These are phyloP conservation scores for Guillardia theta DNA, from an alignment of 78 protist species.

Conservation along the genomic window DNA sequence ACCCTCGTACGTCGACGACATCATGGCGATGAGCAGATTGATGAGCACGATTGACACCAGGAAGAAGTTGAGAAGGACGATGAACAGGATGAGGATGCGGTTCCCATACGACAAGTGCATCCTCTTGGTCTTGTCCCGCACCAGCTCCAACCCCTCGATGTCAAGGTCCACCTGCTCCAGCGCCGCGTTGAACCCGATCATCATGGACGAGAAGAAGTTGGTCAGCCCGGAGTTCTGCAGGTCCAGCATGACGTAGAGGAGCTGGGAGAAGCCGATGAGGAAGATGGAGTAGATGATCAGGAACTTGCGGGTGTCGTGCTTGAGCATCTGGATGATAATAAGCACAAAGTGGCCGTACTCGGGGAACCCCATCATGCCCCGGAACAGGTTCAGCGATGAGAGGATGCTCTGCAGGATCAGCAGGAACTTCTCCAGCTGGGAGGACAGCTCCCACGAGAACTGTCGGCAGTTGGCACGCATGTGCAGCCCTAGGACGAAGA, in stretches of 20 bases:
- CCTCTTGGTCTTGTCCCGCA: too few relatives aligned
- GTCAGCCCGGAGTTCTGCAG: not conserved
- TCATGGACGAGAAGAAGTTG: not conserved
- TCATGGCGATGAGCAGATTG: constrained; percentile 35
- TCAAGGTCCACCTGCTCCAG: not conserved
- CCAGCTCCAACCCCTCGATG: not conserved
- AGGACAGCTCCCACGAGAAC: too few relatives aligned
- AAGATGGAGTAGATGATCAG: constrained; percentile 9
- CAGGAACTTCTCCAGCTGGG: too few relatives aligned
- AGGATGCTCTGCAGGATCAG: not conserved
- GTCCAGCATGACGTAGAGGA: not conserved
- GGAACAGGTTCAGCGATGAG: not conserved
- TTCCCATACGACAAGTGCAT: too few relatives aligned
- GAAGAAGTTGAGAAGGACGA: not conserved
- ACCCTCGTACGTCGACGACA: not conserved
- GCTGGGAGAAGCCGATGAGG: not conserved
- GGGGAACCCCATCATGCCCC: not conserved
- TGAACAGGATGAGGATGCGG: not conserved
- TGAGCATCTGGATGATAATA: not conserved
- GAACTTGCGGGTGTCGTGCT: not conserved
- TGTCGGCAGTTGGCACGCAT: too few relatives aligned
- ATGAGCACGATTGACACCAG: not conserved
- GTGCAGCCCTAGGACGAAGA: too few relatives aligned
- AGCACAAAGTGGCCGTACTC: constrained; percentile 8
- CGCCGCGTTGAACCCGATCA: not conserved